Conservation (phyloP, 2,329 filamentous ascomycete genomes). For the Hysterium pulicare region DNA sequence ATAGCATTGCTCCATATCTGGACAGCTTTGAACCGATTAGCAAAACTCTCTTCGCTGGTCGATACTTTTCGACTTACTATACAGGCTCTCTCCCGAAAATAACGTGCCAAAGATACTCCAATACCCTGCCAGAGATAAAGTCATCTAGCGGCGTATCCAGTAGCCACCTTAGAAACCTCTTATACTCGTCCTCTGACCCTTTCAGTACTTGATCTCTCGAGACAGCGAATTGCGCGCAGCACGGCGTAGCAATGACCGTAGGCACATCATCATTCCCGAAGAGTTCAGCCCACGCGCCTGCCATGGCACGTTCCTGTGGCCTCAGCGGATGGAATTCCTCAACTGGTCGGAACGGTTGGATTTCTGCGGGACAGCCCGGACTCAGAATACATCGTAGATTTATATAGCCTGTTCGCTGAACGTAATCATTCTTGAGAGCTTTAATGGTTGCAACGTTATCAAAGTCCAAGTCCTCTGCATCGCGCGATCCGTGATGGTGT, state of each 20-base stretch:
- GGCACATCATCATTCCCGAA: constrained; percentile 39
- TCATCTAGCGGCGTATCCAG: constrained; percentile 14
- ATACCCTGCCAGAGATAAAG: constrained; percentile 15
- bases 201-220: constrained; percentile 20
- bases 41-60: not conserved
- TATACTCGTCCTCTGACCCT: constrained; percentile 23
- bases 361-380: constrained; percentile 35
- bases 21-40: constrained; percentile 2
- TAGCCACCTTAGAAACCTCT: constrained; percentile 16
- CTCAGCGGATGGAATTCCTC: constrained; percentile 19
- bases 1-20: constrained; percentile 4
- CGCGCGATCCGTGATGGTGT: constrained; percentile 21
- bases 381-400: constrained; percentile 37
- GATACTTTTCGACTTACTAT: constrained; percentile 7
- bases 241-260: constrained; percentile 42
- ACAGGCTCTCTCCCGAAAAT: constrained; percentile 17
- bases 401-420: constrained; percentile 38
- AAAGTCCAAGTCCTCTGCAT: constrained; percentile 9
- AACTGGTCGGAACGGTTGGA: constrained; percentile 27
- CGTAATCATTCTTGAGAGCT: constrained; percentile 34
- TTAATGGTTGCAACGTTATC: constrained; percentile 11
- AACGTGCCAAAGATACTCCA: constrained; percentile 20
- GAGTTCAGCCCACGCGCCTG: constrained; percentile 43
- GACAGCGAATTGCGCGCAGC: constrained; percentile 38
- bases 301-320: constrained; percentile 30